Percentiles rank a stretch among this genome's conserved stretches.
phyloP scores from a whole-genome alignment of 1,139 yeast genomes.

The Debaryomyces robertsiae region DNA sequence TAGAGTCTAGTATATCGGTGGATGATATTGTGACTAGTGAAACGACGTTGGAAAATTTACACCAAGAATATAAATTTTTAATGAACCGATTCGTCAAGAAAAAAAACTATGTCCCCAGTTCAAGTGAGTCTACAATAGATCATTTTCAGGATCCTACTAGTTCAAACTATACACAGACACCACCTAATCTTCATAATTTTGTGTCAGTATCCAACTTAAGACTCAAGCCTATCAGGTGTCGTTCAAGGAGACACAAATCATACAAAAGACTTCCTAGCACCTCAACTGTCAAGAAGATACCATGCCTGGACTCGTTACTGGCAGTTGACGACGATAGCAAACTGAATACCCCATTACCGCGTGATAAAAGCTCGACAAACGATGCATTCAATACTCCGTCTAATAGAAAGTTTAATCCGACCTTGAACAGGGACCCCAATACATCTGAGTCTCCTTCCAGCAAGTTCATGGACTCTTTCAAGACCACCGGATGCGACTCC shows the following conservation, averaged over 20 bases:
- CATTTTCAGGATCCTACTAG: not conserved
- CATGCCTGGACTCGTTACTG: conserved; percentile 15
- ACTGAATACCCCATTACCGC: not conserved
- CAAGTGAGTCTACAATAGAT: not conserved
- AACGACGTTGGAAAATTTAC: conserved; percentile 52
- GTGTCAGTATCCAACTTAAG: conserved; percentile 41
- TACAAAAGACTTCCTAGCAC: conserved; percentile 42
- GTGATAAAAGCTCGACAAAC: not conserved
- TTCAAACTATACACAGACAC: conserved; percentile 8
- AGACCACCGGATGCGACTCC: not conserved
- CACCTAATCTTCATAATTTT: conserved; percentile 22
- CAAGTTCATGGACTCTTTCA: conserved; percentile 1
- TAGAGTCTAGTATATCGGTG: conserved; percentile 36
- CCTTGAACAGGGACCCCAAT: not conserved
- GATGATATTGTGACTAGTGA: conserved; percentile 43
- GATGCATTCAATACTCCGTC: not conserved
- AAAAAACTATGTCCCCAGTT: not conserved
- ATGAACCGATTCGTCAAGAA: conserved; percentile 14
- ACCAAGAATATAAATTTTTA: conserved; percentile 48
- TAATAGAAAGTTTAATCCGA: not conserved
- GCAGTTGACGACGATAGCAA: conserved; percentile 1
- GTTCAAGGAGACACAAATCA: conserved; percentile 42
- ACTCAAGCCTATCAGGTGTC: conserved; percentile 45
- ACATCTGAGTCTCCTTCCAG: conserved; percentile 1
- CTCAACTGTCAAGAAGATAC: conserved; percentile 42